Evolutionary conservation across 2,329 filamentous ascomycete species (phyloP).

Genomic region (Ophiocordyceps unilateralis): DNA sequence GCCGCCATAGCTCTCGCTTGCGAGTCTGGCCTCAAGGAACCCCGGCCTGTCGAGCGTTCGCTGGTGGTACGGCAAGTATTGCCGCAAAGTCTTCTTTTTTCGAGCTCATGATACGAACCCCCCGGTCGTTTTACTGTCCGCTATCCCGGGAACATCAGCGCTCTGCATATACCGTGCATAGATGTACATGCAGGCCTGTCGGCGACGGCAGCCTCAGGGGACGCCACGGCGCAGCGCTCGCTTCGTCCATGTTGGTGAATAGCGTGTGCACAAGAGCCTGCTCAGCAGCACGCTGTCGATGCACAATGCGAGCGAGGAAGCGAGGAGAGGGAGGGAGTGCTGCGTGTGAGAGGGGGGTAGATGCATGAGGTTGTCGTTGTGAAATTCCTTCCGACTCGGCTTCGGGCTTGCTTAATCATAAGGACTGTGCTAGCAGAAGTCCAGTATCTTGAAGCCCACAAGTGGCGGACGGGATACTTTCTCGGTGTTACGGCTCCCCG

Average conservation of each 20-base stretch:
- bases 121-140: constrained; percentile 1
- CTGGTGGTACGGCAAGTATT: background rate
- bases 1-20: background rate
- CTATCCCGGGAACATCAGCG: background rate
- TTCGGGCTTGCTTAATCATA: background rate
- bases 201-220: background rate
- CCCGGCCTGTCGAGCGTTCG: background rate
- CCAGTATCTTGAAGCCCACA: background rate
- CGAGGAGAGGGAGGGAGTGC: background rate
- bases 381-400: background rate
- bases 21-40: background rate
- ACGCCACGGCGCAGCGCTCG: background rate
- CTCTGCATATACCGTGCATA: background rate
- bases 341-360: background rate
- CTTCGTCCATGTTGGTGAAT: background rate
- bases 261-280: background rate
- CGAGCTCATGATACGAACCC: background rate
- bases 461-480: background rate
- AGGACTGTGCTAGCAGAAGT: background rate
- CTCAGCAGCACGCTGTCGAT: background rate
- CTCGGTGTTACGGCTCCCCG: background rate
- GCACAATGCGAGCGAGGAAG: background rate
- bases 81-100: background rate
- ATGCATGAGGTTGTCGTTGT: background rate
- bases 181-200: background rate